phyloP scores from a whole-genome alignment of 2,329 filamentous ascomycete genomes.

The Phaeosphaeria sp. region DNA sequence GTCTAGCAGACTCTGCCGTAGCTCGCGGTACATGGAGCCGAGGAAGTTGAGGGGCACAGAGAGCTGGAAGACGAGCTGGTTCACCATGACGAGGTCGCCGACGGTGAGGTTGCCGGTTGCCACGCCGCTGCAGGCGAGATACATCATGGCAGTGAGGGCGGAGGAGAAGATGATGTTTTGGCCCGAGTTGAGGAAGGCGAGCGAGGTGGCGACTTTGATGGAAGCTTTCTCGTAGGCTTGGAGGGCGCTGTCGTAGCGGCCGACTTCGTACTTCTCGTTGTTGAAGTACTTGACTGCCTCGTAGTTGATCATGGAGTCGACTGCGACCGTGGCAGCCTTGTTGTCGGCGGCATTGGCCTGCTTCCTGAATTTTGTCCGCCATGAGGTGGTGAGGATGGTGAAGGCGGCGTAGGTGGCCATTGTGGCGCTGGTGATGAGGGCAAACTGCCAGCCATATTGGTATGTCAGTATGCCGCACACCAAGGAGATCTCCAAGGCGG shows the following conservation, averaged over 20 bases:
- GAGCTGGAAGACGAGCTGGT: slow-evolving; percentile 97
- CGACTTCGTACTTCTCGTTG: slow-evolving; percentile 94
- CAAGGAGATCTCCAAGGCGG: slow-evolving; percentile 89
- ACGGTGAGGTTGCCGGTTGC: slow-evolving; percentile 82
- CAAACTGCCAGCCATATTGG: slow-evolving; percentile 92
- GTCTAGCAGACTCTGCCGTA: slow-evolving; percentile 91
- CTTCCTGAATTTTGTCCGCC: slow-evolving; percentile 95
- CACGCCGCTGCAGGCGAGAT: slow-evolving; percentile 89
- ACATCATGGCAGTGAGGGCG: slow-evolving; percentile 97
- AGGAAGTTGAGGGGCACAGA: slow-evolving; percentile 97
- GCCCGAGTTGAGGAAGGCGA: slow-evolving; percentile 91
- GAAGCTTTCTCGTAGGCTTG: slow-evolving; percentile 89
- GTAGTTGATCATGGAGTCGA: slow-evolving; percentile 98
- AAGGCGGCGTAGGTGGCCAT: slow-evolving; percentile 97
- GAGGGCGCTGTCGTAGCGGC: slow-evolving; percentile 86
- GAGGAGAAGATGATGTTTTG: slow-evolving; percentile 98
- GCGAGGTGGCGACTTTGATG: slow-evolving; percentile 94
- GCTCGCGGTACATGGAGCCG: slow-evolving; percentile 95
- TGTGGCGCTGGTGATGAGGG: slow-evolving; percentile 84
- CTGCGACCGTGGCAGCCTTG: slow-evolving; percentile 90
- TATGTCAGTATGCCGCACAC: slow-evolving; percentile 97
- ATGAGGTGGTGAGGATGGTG: slow-evolving; percentile 94
- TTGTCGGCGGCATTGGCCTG: slow-evolving; percentile 97
- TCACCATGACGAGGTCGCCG: slow-evolving; percentile 97
- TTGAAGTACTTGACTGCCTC: slow-evolving; percentile 99